These are phyloP conservation scores for Medicago truncatula DNA, from an alignment of 306 rosid genomes.

Conservation along the genomic window DNA sequence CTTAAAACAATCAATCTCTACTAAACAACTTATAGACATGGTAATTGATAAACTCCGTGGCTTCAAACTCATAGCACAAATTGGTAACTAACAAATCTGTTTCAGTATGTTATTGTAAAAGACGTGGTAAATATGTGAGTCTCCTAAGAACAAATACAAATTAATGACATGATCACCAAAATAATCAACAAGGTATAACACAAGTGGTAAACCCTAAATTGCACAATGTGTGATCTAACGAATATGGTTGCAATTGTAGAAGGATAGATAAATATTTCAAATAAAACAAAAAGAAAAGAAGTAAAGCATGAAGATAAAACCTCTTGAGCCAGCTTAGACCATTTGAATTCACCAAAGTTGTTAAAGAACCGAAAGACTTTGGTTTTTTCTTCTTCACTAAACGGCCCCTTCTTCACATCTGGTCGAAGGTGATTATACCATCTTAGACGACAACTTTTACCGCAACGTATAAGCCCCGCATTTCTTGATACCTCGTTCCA, in stretches of 20 bases:
- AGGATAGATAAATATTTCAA: background rate
- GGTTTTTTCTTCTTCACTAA: conserved; percentile 56
- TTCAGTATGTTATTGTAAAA: too few species aligned
- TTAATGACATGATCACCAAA: too few species aligned
- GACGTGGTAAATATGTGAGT: too few species aligned
- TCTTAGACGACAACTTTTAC: conserved; percentile 60
- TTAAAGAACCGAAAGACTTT: conserved; percentile 22
- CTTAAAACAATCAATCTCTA: too few species aligned
- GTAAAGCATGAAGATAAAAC: background rate
- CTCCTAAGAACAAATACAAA: too few species aligned
- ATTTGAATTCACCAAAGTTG: conserved; percentile 41
- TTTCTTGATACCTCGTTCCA: background rate
- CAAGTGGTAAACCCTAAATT: too few species aligned
- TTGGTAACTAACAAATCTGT: too few species aligned
- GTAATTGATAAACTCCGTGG: too few species aligned
- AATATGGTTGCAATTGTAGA: too few species aligned
- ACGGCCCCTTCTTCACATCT: conserved; percentile 62
- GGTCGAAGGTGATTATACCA: conserved; percentile 84
- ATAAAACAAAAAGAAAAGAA: background rate
- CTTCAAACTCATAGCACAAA: too few species aligned
- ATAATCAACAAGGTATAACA: too few species aligned
- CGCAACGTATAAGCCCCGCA: background rate
- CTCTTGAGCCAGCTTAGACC: conserved; percentile 72
- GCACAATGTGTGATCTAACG: background rate
- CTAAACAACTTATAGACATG: too few species aligned